Evolutionary conservation across 78 protist species (phyloP).

Genomic region (slime mould (Dictyostelium discoideum)): DNA sequence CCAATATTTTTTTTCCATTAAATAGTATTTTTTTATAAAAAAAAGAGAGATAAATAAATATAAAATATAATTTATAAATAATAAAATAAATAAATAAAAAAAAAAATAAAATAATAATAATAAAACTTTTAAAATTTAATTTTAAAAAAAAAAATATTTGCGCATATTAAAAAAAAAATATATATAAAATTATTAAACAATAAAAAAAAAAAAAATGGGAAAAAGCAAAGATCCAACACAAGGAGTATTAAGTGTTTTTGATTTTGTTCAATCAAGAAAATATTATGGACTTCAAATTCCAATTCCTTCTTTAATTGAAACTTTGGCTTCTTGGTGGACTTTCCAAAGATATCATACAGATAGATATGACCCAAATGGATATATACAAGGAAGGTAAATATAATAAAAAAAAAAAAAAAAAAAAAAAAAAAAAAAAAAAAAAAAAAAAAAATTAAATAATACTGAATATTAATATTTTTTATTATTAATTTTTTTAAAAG

Average conservation of each 20-base stretch:
- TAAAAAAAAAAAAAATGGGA: neutral
- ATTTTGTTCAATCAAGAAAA: constrained; percentile 81
- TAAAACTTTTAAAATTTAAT: neutral
- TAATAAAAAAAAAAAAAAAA: too few relatives aligned
- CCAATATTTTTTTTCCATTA: too few relatives aligned
- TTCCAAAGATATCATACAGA: constrained; percentile 65
- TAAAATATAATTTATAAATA: too few relatives aligned
- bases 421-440: too few relatives aligned
- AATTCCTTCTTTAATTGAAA: constrained; percentile 16
- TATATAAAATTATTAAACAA: too few relatives aligned
- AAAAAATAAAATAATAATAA: too few relatives aligned
- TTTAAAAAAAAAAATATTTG: too few relatives aligned
- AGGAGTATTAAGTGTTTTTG: constrained; percentile 74
- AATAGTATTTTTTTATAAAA: too few relatives aligned
- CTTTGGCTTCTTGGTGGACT: constrained; percentile 66
- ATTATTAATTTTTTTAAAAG: neutral
- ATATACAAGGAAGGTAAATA: constrained; percentile 70
- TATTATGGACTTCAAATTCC: constrained; percentile 75
- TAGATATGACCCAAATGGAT: constrained; percentile 65
- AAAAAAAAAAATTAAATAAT: neutral
- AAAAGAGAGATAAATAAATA: too few relatives aligned
- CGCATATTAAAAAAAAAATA: too few relatives aligned
- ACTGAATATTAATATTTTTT: neutral
- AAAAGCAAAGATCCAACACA: constrained; percentile 66
- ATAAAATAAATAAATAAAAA: neutral